A percentile compares a stretch with the other conserved stretches of the same genome.
These are phyloP conservation scores for Aristolochia contorta DNA, from an alignment of 164 flowering plant genomes.

Conservation along the genomic window DNA sequence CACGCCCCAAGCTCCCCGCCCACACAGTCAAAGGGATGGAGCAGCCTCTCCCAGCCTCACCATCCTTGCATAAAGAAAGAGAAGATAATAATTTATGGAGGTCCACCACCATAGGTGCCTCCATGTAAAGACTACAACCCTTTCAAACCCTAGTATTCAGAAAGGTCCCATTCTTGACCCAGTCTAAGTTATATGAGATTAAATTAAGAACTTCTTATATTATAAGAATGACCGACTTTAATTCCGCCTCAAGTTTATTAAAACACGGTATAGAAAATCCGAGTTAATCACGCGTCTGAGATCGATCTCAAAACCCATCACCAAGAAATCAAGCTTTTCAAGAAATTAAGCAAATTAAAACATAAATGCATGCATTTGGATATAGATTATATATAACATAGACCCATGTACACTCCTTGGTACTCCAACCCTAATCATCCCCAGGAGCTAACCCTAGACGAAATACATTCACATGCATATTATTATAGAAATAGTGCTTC, in stretches of 20 bases:
- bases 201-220: background rate
- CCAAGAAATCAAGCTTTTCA: no score
- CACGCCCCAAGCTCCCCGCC: background rate
- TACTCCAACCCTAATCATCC: slow-evolving; percentile 3
- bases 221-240: background rate
- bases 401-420: no score
- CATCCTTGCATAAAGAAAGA: no score
- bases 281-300: background rate
- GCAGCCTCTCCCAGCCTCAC: background rate
- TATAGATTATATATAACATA: background rate
- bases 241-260: background rate
- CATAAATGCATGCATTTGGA: background rate
- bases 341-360: background rate
- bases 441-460: background rate
- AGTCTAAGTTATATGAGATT: background rate
- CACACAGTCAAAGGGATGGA: background rate
- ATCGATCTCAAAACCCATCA: background rate
- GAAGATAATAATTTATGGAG: no score
- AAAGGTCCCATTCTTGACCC: no score
- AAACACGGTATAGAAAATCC: no score
- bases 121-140: no score
- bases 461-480: background rate
- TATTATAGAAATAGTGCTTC: slow-evolving; percentile 6
- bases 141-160: no score
- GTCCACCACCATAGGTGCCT: no score